Evolutionary conservation across 148 eudicot genomes (phyloP), one percentile per base, ranked within the genome.

Genomic region (Diospyros kaki): DNA sequence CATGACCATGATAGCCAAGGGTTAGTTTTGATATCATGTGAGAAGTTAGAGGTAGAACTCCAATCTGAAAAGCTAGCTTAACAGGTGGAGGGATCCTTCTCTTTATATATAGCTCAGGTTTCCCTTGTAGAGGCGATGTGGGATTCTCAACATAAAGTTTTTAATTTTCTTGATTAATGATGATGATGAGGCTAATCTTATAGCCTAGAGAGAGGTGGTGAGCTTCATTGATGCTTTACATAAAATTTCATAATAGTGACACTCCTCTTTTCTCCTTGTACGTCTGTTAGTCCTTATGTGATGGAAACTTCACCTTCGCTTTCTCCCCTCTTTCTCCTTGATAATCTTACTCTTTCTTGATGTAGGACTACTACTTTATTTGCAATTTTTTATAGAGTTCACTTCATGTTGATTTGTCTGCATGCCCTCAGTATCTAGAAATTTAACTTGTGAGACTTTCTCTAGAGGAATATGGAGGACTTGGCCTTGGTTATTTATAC

Each of bases 391-490:
- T 63, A 41, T 18, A 17, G 53, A 65, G 62, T 52, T 65, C 40
- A 64, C 6, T 28, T 43, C 39, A 6, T 44, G 50, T 58, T 75
- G 44, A 50, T 10, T 63, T 10, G 45, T n/a, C 13, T 4, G 52
- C 62, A 63, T n/a, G 7, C 56, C 11, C 10, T 75, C 40, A 11
- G 43, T 44, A 2, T 78, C 18, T 51, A 41, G 45, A 73, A 50
- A 64, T 58, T 73, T 52, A 28, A 62, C 55, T 48, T 41, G 42
- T 78, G 18, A n/a, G 44, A 76, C 54, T 51, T 64, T 75, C 69
- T 83, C 44, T 79, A 95, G 99, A 90, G 93, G 97, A 95, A 77
- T 93, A 95, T 89, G 99, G 99, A 58, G 99, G 99, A 59, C 94
- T 95, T 76, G 97, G 98, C 75, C 98, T 95, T 72, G 99, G 99